Percentiles rank a stretch among this genome's conserved stretches.
These are phyloP conservation scores for Globisporangium camurandrum DNA, from an alignment of 352 stramenopile genomes.

Conservation along the genomic window DNA sequence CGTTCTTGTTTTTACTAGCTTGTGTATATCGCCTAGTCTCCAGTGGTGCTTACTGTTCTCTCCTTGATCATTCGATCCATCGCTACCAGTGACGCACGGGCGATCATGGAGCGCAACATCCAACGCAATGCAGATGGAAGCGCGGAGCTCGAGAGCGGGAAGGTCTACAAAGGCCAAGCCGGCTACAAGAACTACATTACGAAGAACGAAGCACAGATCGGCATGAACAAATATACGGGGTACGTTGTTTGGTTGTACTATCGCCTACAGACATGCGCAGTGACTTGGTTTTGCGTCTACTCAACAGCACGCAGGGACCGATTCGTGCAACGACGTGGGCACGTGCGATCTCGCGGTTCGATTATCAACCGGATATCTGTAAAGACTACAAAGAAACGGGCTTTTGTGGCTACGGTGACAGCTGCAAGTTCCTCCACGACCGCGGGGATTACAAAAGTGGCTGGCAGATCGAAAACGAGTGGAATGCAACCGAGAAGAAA, in stretches of 20 bases:
- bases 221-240: slow-evolving; percentile 88
- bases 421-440: slow-evolving; percentile 98
- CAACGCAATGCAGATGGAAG: slow-evolving; percentile 63
- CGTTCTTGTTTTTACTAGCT: neutral
- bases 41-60: neutral
- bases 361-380: slow-evolving; percentile 97
- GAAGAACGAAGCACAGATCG: slow-evolving; percentile 83
- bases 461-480: slow-evolving; percentile 97
- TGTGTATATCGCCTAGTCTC: slow-evolving; percentile 3
- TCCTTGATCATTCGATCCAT: neutral
- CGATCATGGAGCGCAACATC: slow-evolving; percentile 73
- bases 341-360: slow-evolving; percentile 92
- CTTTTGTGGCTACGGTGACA: slow-evolving; percentile 96
- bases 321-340: slow-evolving; percentile 93
- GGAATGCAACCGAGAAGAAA: slow-evolving; percentile 89
- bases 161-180: slow-evolving; percentile 76
- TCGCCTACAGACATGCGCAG: neutral
- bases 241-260: slow-evolving; percentile 15
- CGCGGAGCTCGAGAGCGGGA: slow-evolving; percentile 57
- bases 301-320: slow-evolving; percentile 84
- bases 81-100: slow-evolving; percentile 54
- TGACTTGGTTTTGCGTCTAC: neutral
- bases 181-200: slow-evolving; percentile 85
- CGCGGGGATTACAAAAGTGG: slow-evolving; percentile 96
- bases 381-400: slow-evolving; percentile 99